Conservation (phyloP, 306 rosid species). For the Malus fusca region DNA sequence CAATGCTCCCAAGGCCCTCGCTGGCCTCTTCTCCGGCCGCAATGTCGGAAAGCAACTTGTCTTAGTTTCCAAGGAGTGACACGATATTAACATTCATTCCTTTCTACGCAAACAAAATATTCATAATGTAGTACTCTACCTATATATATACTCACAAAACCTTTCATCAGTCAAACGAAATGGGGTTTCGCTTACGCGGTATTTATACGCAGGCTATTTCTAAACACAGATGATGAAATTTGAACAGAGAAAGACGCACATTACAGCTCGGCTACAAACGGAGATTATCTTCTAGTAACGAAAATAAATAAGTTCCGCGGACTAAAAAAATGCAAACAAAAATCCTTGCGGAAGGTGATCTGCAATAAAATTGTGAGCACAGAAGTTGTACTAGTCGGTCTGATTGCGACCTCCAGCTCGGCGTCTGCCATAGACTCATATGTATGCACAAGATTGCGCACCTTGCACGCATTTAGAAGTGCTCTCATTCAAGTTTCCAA, state of each 20-base stretch:
- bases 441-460: background rate
- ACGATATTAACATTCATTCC: background rate
- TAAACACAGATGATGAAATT: no score
- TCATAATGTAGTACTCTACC: no score
- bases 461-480: background rate
- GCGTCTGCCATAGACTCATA: background rate
- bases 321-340: background rate
- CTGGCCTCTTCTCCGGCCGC: background rate
- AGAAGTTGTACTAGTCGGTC: background rate
- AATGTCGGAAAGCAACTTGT: slow-evolving; percentile 17
- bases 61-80: slow-evolving; percentile 13
- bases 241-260: no score
- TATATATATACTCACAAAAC: no score
- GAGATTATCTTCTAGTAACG: background rate
- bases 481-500: background rate
- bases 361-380: background rate
- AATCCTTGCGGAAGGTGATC: background rate
- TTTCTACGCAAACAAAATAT: background rate
- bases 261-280: background rate
- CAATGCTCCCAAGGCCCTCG: background rate
- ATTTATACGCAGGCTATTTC: no score
- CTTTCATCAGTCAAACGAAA: no score
- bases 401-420: background rate
- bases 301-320: background rate
- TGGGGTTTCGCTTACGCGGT: no score